Evolutionary conservation across 257 asterid genomes (phyloP).

Genomic region (Paraleonurus japonicus): DNA sequence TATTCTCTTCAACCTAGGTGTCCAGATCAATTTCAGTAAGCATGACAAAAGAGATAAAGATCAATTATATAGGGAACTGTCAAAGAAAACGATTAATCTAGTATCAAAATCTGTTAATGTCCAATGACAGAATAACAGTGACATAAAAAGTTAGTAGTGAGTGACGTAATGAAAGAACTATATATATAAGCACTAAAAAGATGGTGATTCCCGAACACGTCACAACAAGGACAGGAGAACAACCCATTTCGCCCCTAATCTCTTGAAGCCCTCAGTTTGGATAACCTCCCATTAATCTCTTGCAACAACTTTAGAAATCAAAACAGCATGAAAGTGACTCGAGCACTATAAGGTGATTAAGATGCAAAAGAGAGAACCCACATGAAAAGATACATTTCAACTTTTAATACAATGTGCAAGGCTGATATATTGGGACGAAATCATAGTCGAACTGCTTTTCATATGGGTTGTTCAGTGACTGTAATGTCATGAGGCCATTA

Average conservation of each 20-base stretch:
- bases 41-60: neutral
- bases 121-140: conserved; percentile 11
- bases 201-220: neutral
- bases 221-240: neutral
- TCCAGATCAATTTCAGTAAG: conserved; percentile 17
- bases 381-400: neutral
- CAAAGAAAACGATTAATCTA: conserved; percentile 1
- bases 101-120: neutral
- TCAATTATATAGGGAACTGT: neutral
- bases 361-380: conserved; percentile 8
- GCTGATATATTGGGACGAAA: neutral
- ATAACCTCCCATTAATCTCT: neutral
- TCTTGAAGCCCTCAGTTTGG: too few relatives aligned
- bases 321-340: conserved; percentile 5
- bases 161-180: conserved; percentile 11
- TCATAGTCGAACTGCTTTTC: neutral
- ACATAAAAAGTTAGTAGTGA: conserved; percentile 6
- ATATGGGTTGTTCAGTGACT: neutral
- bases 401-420: neutral
- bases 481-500: neutral
- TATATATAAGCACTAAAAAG: neutral
- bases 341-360: neutral
- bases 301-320: neutral
- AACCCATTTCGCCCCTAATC: neutral
- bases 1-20: conserved; percentile 86